Percentiles rank a stretch among this genome's conserved stretches.
These are phyloP conservation scores for Lobosporangium transversale DNA, from an alignment of 192 early-diverging fungal genomes.

Conservation along the genomic window DNA sequence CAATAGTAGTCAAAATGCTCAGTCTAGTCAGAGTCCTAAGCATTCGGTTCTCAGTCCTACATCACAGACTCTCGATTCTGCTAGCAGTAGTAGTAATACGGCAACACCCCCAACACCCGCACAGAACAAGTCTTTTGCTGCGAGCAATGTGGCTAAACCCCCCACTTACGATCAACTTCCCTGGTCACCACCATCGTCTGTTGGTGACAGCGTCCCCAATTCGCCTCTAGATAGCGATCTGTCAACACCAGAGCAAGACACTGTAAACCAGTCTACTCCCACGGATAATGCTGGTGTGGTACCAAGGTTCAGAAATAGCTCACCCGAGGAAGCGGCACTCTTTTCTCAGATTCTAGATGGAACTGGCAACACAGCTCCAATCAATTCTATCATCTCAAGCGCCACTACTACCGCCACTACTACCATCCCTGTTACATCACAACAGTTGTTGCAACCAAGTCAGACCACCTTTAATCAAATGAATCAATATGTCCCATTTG, in stretches of 20 bases:
- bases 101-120: background rate
- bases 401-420: background rate
- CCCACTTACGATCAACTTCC: constrained; percentile 33
- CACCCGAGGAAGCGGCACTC: constrained; percentile 31
- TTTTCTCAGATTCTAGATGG: constrained; percentile 44
- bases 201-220: constrained; percentile 48
- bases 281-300: constrained; percentile 41
- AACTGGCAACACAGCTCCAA: constrained; percentile 28
- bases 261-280: background rate
- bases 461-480: background rate
- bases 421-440: too few relatives aligned
- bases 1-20: background rate
- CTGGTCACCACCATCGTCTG: constrained; percentile 48
- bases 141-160: constrained; percentile 19
- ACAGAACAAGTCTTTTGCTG: constrained; percentile 16
- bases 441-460: background rate
- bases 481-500: background rate
- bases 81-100: background rate
- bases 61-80: constrained; percentile 5
- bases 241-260: constrained; percentile 36
- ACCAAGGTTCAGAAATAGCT: constrained; percentile 23
- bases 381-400: background rate
- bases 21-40: constrained; percentile 6
- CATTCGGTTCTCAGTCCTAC: constrained; percentile 17
- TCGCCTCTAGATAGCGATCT: constrained; percentile 33